Evolutionary conservation across 192 early-diverging fungal genomes (phyloP).

Genomic region (Geosiphon pyriformis): DNA sequence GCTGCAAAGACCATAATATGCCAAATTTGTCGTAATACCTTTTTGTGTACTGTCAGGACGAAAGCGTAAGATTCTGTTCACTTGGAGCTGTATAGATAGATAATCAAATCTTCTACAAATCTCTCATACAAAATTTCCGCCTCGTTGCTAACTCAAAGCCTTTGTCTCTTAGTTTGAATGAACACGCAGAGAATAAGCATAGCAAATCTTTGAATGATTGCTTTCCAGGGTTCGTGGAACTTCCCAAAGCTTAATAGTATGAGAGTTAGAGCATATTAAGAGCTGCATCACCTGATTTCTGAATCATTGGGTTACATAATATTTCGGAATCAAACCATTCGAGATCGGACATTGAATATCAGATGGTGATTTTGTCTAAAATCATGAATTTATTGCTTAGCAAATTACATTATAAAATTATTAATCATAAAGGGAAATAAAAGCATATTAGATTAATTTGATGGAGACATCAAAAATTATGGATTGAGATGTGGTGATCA

Average conservation of each 20-base stretch:
- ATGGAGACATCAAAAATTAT: too few species aligned
- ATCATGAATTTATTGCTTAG: too few species aligned
- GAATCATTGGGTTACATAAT: too few species aligned
- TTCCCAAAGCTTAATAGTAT: neutral
- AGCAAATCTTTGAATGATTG: slow-evolving; percentile 69
- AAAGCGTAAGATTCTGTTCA: slow-evolving; percentile 50
- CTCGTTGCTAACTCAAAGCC: slow-evolving; percentile 67
- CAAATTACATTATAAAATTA: too few species aligned
- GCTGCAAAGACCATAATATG: slow-evolving; percentile 77
- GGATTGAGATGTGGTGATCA: too few species aligned
- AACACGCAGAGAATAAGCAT: slow-evolving; percentile 75
- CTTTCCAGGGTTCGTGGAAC: slow-evolving; percentile 61
- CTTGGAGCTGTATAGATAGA: neutral
- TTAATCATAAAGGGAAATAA: too few species aligned
- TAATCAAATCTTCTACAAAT: slow-evolving; percentile 28
- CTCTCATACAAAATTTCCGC: slow-evolving; percentile 76
- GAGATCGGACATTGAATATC: too few species aligned
- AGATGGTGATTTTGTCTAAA: too few species aligned
- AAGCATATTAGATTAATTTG: too few species aligned
- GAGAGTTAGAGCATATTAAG: too few species aligned
- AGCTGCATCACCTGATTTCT: too few species aligned
- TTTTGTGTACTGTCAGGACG: slow-evolving; percentile 71
- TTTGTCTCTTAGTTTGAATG: slow-evolving; percentile 50
- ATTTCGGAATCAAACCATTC: neutral
- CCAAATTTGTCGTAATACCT: slow-evolving; percentile 71